Conservation (phyloP, 768 basidiomycete species). For the Tylopilus subfusipes region DNA sequence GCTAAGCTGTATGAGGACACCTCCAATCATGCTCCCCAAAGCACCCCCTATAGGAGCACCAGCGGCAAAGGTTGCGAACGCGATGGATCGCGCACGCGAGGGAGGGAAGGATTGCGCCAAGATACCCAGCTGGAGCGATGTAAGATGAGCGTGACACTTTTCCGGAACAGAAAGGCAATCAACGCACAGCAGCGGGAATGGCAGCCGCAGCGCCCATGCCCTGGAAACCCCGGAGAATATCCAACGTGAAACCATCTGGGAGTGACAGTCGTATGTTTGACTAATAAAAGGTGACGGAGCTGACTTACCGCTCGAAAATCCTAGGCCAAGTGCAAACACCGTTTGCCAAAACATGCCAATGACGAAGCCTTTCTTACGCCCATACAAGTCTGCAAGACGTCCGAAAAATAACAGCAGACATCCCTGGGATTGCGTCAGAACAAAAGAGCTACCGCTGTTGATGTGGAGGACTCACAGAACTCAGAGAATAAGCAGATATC, state of each 20-base stretch:
- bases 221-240: slow-evolving; percentile 71
- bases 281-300: not conserved
- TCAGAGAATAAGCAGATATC: slow-evolving; percentile 61
- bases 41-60: slow-evolving; percentile 81
- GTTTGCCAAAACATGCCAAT: slow-evolving; percentile 52
- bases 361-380: slow-evolving; percentile 65
- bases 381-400: slow-evolving; percentile 75
- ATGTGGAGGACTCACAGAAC: slow-evolving; percentile 46
- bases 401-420: slow-evolving; percentile 76
- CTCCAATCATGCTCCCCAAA: slow-evolving; percentile 66
- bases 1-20: slow-evolving; percentile 57
- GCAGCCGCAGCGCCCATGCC: slow-evolving; percentile 75
- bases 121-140: slow-evolving; percentile 61
- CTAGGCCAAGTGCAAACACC: slow-evolving; percentile 60
- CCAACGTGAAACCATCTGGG: slow-evolving; percentile 57
- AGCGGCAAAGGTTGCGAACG: slow-evolving; percentile 80
- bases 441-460: not conserved
- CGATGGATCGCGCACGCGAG: slow-evolving; percentile 61
- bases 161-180: not conserved
- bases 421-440: slow-evolving; percentile 44
- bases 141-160: not conserved
- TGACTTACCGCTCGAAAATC: slow-evolving; percentile 50
- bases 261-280: not conserved
- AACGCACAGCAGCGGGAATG: slow-evolving; percentile 64
- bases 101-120: slow-evolving; percentile 75